Base-by-base conservation (phyloP, 2,329 filamentous ascomycete genomes). In the Ceratocystis diversiconidia region DNA sequence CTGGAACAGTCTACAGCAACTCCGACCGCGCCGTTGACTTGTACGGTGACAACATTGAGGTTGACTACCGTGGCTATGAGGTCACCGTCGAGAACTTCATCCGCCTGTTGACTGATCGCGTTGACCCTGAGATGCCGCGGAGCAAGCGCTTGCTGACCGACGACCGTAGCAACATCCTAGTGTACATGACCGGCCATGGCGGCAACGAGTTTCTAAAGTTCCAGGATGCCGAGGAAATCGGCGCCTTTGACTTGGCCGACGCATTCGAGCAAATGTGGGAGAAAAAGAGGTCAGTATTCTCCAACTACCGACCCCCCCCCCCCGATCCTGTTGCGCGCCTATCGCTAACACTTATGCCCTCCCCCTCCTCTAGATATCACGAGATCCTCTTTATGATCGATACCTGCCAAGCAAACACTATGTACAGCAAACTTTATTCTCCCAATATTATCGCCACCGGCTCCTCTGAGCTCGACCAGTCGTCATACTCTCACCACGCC, bases 221-320 rank as follows among this genome's bases (percentile, higher is more conserved):
- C 72, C 94, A 99, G 75, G 94, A 99, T 71, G 90, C 91, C 5
- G 94, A 99, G 75, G 94, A 99, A 76, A 97, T 99, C 70, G 92
- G 90, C 65, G 91, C 91, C 0, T 96, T 95, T 74, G 94, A 99
- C 76, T 79, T 99, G 66, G 94, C 95, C 4, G 90, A 99, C 75
- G 94, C 94, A 0, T 97, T 99, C 74, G 91, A 95, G 76, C 92
- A 99, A 79, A 99, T 99, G 94, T 96, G 92, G 89, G 94, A 99
- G 81, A 99, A 99, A 85, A 95, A 95, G 79, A 87, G 94, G 79
- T 86, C 75, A n/a, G 74, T 60, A 10, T 19, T 8, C 25, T 60
- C 12, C 4, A 44, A 12, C 36, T 5, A 64, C 36, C 57, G 62
- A 63, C 25, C 25, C 7, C 60, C 19, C 22, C 22, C 22, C 22